A percentile compares a stretch with the other conserved stretches of the same genome.
These are phyloP conservation scores for Aspergillus wentii DNA, from an alignment of 495 filamentous ascomycete species.

Conservation along the genomic window DNA sequence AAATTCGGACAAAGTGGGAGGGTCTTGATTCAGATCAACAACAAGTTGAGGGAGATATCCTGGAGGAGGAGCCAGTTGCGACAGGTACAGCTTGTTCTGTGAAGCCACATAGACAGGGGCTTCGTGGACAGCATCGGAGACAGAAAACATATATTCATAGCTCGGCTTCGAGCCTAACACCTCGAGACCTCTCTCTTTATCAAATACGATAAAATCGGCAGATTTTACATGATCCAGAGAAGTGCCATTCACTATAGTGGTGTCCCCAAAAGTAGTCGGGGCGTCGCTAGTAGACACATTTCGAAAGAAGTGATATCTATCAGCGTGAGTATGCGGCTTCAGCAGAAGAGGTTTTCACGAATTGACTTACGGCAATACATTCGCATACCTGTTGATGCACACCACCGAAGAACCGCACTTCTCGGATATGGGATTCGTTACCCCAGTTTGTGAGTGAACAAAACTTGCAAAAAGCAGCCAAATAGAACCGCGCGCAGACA, in stretches of 20 bases:
- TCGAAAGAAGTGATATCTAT: conserved; percentile 23
- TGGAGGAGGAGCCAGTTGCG: conserved; percentile 23
- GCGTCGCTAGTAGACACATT: conserved; percentile 9
- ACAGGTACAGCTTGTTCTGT: conserved; percentile 30
- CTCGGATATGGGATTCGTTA: conserved; percentile 7
- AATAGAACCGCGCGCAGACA: not conserved
- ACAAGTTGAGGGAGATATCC: conserved; percentile 23
- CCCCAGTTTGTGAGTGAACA: conserved; percentile 6
- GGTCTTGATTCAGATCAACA: conserved; percentile 28
- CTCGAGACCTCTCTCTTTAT: conserved; percentile 26
- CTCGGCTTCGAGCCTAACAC: conserved; percentile 27
- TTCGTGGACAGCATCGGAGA: conserved; percentile 31
- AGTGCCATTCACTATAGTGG: conserved; percentile 22
- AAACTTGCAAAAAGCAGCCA: not conserved
- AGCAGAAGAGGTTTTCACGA: no score
- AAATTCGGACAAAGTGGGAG: conserved; percentile 26
- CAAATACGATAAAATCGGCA: conserved; percentile 33
- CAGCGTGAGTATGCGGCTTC: not conserved
- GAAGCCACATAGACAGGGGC: conserved; percentile 34
- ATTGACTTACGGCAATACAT: conserved; percentile 12
- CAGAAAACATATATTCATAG: conserved; percentile 22
- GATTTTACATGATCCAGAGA: conserved; percentile 15
- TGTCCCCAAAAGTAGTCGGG: conserved; percentile 15
- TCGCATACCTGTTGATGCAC: conserved; percentile 22
- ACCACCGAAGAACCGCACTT: conserved; percentile 14